Percentiles rank a stretch among this genome's conserved stretches.
phyloP scores from a whole-genome alignment of 2,329 filamentous ascomycete genomes.

The Fusarium palustre region DNA sequence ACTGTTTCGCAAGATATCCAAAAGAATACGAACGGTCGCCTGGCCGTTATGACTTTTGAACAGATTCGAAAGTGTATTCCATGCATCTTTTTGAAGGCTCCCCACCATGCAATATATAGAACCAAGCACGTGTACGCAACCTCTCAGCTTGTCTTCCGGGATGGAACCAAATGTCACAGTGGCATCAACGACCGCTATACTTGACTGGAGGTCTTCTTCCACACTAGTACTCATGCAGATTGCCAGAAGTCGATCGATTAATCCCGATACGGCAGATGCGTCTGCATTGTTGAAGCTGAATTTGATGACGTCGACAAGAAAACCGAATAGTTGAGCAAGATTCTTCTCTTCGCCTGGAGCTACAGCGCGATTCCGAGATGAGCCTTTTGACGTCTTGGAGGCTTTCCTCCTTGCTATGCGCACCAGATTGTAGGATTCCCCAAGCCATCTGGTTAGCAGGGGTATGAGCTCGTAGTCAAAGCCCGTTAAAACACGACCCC shows the following conservation, averaged over 20 bases:
- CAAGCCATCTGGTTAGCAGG: conserved; percentile 71
- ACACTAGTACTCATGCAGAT: conserved; percentile 77
- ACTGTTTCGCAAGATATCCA: conserved; percentile 69
- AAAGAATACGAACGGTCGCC: conserved; percentile 72
- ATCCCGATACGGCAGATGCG: conserved; percentile 68
- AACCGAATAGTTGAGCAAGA: conserved; percentile 72
- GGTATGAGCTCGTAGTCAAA: conserved; percentile 76
- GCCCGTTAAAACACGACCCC: conserved; percentile 71
- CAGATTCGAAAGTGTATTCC: conserved; percentile 77
- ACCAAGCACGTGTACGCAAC: conserved; percentile 77
- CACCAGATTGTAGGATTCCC: conserved; percentile 65
- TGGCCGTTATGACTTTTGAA: conserved; percentile 80
- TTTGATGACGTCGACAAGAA: conserved; percentile 76
- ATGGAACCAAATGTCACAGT: conserved; percentile 79
- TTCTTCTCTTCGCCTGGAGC: conserved; percentile 68
- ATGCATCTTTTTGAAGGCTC: conserved; percentile 71
- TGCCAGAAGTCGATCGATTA: conserved; percentile 71
- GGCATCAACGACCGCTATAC: conserved; percentile 75
- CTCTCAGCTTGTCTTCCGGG: conserved; percentile 70
- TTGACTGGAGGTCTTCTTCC: conserved; percentile 73
- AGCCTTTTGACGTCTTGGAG: conserved; percentile 52
- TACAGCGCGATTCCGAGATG: conserved; percentile 53
- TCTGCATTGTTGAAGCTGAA: conserved; percentile 78
- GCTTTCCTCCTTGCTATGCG: conserved; percentile 63
- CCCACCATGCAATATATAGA: conserved; percentile 76